Conservation (phyloP, 2,329 filamentous ascomycete genomes). For the Neocucurbitaria cava region DNA sequence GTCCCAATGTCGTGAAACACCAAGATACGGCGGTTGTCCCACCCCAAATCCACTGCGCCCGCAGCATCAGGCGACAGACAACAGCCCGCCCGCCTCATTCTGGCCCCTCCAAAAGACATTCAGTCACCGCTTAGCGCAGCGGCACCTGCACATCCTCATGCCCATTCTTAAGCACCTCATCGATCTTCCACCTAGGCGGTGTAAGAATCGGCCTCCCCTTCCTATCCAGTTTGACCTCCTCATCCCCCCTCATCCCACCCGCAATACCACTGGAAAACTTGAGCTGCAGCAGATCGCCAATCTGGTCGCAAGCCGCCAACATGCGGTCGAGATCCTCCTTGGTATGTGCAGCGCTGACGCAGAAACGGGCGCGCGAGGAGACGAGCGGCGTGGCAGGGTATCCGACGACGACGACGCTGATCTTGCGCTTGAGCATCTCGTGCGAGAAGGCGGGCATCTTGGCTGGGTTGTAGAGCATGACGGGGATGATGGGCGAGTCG, state of each 20-base stretch:
- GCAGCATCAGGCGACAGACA: neutral
- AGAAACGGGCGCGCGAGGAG: constrained; percentile 93
- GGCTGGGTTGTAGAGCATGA: constrained; percentile 96
- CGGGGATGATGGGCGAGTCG: constrained; percentile 94
- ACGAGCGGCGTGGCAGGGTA: constrained; percentile 97
- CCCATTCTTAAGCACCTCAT: constrained; percentile 75
- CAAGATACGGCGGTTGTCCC: neutral
- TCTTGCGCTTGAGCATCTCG: constrained; percentile 97
- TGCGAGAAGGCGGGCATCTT: constrained; percentile 99
- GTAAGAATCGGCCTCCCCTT: constrained; percentile 59
- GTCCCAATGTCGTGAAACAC: neutral
- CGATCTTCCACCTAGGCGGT: constrained; percentile 79
- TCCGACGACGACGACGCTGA: constrained; percentile 95
- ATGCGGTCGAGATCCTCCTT: constrained; percentile 97
- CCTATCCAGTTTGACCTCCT: constrained; percentile 73
- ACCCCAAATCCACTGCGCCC: neutral
- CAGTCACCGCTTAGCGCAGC: constrained; percentile 73
- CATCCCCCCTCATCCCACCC: constrained; percentile 79
- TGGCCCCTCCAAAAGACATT: neutral
- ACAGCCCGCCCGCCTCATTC: neutral
- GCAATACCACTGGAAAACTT: constrained; percentile 98
- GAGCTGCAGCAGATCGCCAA: constrained; percentile 89
- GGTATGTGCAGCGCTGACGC: constrained; percentile 93
- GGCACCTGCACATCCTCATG: constrained; percentile 77
- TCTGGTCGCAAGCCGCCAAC: constrained; percentile 86